phyloP scores from a whole-genome alignment of 192 early-diverging fungal genomes.

The Funneliformis geosporum region DNA sequence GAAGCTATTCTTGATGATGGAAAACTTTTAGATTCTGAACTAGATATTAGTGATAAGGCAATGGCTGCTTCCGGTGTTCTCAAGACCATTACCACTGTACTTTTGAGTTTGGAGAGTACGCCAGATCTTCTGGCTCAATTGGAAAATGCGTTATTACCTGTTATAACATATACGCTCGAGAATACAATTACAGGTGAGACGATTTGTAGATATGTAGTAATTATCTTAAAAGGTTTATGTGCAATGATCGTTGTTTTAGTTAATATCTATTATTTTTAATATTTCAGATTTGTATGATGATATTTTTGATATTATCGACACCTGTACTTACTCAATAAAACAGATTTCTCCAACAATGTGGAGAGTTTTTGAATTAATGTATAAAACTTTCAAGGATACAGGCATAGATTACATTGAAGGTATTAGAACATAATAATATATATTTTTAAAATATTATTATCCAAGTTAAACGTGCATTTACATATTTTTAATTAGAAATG shows the following conservation, averaged over 20 bases:
- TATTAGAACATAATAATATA: not conserved
- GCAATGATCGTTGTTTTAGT: not conserved
- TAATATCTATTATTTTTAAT: not conserved
- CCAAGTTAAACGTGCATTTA: not conserved
- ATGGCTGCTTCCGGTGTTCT: conserved; percentile 88
- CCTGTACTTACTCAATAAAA: conserved; percentile 82
- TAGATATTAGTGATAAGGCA: conserved; percentile 79
- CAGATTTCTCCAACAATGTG: conserved; percentile 82
- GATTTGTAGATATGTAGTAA: not conserved
- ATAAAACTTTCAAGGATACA: conserved; percentile 76
- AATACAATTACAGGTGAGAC: conserved; percentile 62
- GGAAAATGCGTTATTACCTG: conserved; percentile 77
- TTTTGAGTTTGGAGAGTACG: conserved; percentile 82
- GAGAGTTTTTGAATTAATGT: conserved; percentile 78
- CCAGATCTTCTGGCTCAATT: conserved; percentile 78
- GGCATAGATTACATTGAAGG: conserved; percentile 84
- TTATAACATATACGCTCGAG: conserved; percentile 77
- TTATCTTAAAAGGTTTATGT: not conserved
- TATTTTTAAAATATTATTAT: not conserved
- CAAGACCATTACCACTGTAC: conserved; percentile 86
- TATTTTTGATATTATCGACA: conserved; percentile 87
- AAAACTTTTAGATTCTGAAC: conserved; percentile 54
- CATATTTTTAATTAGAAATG: conserved; percentile 61
- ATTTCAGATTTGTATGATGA: conserved; percentile 80
- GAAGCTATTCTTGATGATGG: conserved; percentile 42